Evolutionary conservation across 164 flowering plant species (phyloP).

Genomic region (Liquidambar formosana): DNA sequence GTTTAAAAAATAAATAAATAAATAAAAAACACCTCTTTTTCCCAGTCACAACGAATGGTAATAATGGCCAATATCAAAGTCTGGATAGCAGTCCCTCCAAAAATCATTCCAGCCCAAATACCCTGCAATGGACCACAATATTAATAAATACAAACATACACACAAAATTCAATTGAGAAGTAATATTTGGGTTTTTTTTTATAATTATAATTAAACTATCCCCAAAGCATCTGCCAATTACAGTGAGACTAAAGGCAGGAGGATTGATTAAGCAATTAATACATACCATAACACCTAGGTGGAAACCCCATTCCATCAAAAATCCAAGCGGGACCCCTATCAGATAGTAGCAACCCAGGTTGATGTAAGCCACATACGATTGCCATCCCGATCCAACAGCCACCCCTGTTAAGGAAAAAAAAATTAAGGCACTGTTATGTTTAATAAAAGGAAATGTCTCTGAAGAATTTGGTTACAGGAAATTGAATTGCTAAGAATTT

Average conservation of each 20-base stretch:
- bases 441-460: neutral
- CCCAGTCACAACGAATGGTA: conserved; percentile 66
- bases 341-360: conserved; percentile 61
- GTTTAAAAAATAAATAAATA: neutral
- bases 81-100: conserved; percentile 70
- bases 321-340: conserved; percentile 65
- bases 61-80: conserved; percentile 54
- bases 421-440: too few relatives aligned
- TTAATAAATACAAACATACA: too few relatives aligned
- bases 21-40: conserved; percentile 46
- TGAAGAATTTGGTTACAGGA: neutral
- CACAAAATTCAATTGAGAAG: neutral
- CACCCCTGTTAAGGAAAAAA: conserved; percentile 35
- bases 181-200: neutral
- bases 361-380: conserved; percentile 58
- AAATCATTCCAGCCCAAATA: conserved; percentile 78
- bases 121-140: conserved; percentile 35
- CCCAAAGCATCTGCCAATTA: too few relatives aligned
- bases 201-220: neutral
- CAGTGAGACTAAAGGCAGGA: too few relatives aligned
- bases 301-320: conserved; percentile 48
- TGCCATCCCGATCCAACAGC: conserved; percentile 88
- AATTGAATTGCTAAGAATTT: too few relatives aligned
- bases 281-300: conserved; percentile 50
- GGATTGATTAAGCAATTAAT: too few relatives aligned